Evolutionary conservation across 106 monocot genomes (phyloP).

Genomic region (Platanthera guangdongensis): DNA sequence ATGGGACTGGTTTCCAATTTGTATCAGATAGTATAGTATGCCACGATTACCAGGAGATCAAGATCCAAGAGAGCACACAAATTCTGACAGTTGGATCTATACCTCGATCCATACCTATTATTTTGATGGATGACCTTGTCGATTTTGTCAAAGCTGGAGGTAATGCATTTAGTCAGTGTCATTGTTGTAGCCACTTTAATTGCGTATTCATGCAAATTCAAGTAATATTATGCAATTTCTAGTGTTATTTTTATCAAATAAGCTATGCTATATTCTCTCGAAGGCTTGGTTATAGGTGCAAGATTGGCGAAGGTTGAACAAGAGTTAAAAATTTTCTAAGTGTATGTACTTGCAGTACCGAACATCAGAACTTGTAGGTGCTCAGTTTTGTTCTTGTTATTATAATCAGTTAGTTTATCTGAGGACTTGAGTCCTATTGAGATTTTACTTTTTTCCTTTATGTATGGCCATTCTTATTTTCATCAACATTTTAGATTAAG

Average conservation of each 20-base stretch:
- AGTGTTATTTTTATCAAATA: neutral
- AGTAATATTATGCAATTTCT: neutral
- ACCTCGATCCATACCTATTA: conserved; percentile 88
- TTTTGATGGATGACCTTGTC: conserved; percentile 96
- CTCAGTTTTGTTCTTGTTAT: neutral
- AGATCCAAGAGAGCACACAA: conserved; percentile 87
- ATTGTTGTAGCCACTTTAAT: neutral
- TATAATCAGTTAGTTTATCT: neutral
- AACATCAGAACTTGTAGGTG: neutral
- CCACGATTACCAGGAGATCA: conserved; percentile 98
- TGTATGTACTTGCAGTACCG: neutral
- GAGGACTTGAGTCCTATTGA: neutral
- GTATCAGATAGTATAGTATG: conserved; percentile 75
- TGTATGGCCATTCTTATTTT: neutral
- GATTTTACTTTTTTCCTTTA: neutral
- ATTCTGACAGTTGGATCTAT: conserved; percentile 89
- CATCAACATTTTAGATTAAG: neutral
- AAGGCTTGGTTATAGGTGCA: neutral
- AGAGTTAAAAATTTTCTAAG: neutral
- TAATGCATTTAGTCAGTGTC: conserved; percentile 12
- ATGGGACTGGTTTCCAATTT: conserved; percentile 57
- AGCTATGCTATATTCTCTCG: neutral
- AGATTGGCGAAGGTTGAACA: neutral
- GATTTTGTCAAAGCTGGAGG: conserved; percentile 98
- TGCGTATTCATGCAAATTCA: neutral